Conservation (phyloP, 208 protist species). For the Novymonas esmeraldas region DNA sequence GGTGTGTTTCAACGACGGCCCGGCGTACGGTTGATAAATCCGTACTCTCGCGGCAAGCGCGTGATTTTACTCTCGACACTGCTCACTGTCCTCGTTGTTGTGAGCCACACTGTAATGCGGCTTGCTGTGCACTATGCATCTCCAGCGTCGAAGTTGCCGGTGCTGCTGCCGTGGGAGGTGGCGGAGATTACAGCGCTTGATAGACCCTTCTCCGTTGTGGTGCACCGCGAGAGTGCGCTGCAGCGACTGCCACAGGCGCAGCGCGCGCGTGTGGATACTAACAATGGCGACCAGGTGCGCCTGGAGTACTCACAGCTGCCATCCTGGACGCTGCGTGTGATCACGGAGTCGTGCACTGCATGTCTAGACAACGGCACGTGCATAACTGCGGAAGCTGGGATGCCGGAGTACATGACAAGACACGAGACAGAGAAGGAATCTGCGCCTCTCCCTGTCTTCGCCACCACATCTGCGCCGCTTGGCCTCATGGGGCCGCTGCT, state of each 20-base stretch:
- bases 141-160: too few relatives aligned
- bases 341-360: neutral
- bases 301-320: neutral
- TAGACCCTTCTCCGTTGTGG: neutral
- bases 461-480: constrained; percentile 2
- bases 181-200: neutral
- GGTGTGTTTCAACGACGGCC: too few relatives aligned
- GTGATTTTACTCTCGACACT: too few relatives aligned
- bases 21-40: too few relatives aligned
- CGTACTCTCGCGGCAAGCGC: too few relatives aligned
- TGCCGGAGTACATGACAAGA: neutral
- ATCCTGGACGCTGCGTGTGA: neutral
- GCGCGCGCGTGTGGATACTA: neutral
- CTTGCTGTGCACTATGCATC: too few relatives aligned
- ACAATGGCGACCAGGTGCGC: neutral
- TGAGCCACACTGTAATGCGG: too few relatives aligned
- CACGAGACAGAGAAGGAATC: neutral
- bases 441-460: neutral
- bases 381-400: neutral
- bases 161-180: too few relatives aligned
- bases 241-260: neutral
- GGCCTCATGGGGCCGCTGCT: constrained; percentile 12
- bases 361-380: neutral
- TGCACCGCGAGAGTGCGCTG: neutral
- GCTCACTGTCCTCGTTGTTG: too few relatives aligned